A percentile compares a stretch with the other conserved stretches of the same genome.
Evolutionary conservation across 192 early-diverging fungal genomes (phyloP).

Genomic region (Linnemannia exigua): DNA sequence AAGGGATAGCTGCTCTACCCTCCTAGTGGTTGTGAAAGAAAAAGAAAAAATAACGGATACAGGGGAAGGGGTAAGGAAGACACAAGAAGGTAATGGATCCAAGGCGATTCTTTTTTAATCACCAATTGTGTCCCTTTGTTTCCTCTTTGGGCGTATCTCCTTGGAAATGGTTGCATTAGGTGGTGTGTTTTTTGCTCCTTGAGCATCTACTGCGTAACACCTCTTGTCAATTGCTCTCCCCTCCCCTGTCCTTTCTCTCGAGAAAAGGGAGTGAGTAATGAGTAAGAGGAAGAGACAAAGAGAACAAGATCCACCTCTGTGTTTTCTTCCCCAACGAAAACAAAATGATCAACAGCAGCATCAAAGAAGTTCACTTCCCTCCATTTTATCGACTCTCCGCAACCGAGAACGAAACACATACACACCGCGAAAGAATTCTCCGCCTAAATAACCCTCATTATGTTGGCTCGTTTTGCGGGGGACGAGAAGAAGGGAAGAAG

Average conservation of each 20-base stretch:
- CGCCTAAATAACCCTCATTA: background rate
- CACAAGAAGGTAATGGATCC: background rate
- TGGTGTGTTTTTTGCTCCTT: background rate
- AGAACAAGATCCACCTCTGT: background rate
- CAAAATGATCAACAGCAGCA: background rate
- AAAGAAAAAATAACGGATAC: background rate
- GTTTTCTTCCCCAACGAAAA: background rate
- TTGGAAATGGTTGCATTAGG: background rate
- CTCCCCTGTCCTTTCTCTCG: background rate
- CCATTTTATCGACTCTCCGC: slow-evolving; percentile 10
- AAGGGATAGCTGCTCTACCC: background rate
- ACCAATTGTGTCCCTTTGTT: background rate
- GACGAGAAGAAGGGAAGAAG: background rate
- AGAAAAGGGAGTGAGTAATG: too few relatives aligned
- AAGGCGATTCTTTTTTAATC: background rate
- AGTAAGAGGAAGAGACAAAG: background rate
- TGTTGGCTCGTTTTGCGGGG: background rate
- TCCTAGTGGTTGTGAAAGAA: background rate
- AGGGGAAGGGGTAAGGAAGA: background rate
- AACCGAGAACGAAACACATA: background rate
- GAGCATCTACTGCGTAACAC: background rate
- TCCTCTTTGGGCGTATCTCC: background rate
- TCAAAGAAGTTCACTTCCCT: background rate
- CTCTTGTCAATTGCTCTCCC: background rate
- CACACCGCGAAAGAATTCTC: background rate